Conservation (phyloP, 225 moss, liverwort and hornwort species). For the Ulota crispa region DNA sequence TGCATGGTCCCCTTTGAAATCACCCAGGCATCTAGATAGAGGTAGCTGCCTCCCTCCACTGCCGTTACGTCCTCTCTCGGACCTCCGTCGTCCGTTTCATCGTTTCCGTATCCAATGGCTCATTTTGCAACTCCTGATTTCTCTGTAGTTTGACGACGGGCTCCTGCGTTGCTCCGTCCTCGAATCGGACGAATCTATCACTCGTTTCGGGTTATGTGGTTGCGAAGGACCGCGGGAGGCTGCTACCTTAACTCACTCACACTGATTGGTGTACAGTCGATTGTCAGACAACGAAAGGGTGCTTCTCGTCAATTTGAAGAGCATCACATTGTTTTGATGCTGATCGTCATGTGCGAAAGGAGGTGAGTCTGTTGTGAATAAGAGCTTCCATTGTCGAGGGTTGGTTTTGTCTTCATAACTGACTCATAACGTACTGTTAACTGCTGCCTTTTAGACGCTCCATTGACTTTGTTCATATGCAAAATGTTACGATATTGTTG, state of each 20-base stretch:
- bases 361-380: neutral
- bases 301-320: neutral
- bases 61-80: neutral
- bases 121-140: neutral
- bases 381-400: neutral
- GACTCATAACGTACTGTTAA: conserved; percentile 2
- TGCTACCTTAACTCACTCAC: neutral
- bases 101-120: neutral
- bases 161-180: neutral
- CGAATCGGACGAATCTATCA: too few species aligned
- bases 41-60: neutral
- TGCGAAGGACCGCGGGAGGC: neutral
- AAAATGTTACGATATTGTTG: neutral
- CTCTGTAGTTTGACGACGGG: neutral
- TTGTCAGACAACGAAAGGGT: neutral
- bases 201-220: neutral
- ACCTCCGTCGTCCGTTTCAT: neutral
- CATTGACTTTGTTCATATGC: neutral
- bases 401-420: conserved; percentile 21
- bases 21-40: too few species aligned
- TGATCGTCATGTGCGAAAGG: neutral
- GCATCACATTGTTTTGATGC: neutral
- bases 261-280: neutral
- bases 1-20: too few species aligned
- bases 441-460: neutral